Percentiles rank a stretch among this genome's conserved stretches.
These are phyloP conservation scores for Colletotrichum kahawae DNA, from an alignment of 2,329 filamentous ascomycete genomes.

Conservation along the genomic window DNA sequence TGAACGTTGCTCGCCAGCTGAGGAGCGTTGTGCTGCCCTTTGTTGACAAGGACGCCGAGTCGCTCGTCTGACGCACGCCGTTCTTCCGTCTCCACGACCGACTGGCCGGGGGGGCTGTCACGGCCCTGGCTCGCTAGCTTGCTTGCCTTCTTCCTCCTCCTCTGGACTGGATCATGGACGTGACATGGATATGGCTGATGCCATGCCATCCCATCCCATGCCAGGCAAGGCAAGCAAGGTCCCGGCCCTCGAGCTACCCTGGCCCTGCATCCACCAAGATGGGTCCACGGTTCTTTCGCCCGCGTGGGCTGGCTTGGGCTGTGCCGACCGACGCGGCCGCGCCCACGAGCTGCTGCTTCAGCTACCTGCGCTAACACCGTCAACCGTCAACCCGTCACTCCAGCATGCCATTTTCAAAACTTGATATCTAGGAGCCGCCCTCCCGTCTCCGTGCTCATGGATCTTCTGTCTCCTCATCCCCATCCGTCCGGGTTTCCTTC, in stretches of 20 bases:
- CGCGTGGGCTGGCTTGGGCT: slow-evolving; percentile 1
- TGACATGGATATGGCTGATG: not conserved
- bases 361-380: not conserved
- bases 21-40: not conserved
- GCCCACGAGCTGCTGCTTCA: not conserved
- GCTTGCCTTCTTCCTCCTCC: not conserved
- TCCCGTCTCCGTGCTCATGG: not conserved
- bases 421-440: slow-evolving; percentile 15
- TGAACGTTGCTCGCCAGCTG: not conserved
- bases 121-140: not conserved
- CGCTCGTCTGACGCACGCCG: not conserved
- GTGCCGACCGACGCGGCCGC: slow-evolving; percentile 4
- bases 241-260: not conserved
- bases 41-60: not conserved
- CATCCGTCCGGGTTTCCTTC: slow-evolving; percentile 13
- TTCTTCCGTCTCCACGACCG: slow-evolving; percentile 4
- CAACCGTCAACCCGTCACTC: not conserved
- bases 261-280: not conserved
- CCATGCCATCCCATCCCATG: slow-evolving; percentile 2
- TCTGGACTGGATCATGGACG: not conserved
- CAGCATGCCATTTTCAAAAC: not conserved
- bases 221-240: not conserved
- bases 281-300: slow-evolving; percentile 1
- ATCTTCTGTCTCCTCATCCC: not conserved
- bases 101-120: not conserved